Base-by-base conservation (phyloP, 192 early-diverging fungal species). In the Globomyces pollinis-pini region DNA sequence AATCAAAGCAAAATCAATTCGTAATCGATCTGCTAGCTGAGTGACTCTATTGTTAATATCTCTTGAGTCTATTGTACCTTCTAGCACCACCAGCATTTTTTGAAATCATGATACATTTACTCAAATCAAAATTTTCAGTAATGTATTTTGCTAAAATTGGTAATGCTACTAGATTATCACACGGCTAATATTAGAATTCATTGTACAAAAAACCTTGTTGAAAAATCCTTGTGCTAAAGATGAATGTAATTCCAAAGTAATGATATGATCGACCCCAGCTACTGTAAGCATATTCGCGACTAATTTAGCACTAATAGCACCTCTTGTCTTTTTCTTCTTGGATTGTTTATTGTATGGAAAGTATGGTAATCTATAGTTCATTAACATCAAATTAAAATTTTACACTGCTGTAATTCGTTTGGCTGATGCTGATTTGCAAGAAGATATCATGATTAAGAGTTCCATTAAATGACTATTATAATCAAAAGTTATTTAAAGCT, bases 391-490 rank as follows among this genome's bases (percentile, higher is more conserved):
- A 39, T 39, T 1, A 2, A 62, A 31, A 34, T 29, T 3, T 50
- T 59, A 75, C 67, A 98, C 90, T 30, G 91, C 91, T 33, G 93
- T 93, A 69, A 99, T 91, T 57, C 91, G 83, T 69, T 86, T 81
- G 13, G 96, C 96, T 30, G 88, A 90, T 12, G 94, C 85, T 36
- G 88, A 85, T 67, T 86, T 87, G 65, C 93, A 95, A 21, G 96
- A 90, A 61, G 91, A 89, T 62, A 99, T 90, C 91, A 99, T 91
- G 50, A 99, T 93, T 38, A 99, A 74, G 47, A 94, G 81, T 76
- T 99, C 96, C 96, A 99, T 99, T 47, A 99, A 63, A 51, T 94
- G 88, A 61, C n/a, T n/a, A n/a, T n/a, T n/a, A n/a, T n/a, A n/a
- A n/a, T n/a, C n/a, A n/a, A n/a, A n/a, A n/a, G n/a, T n/a, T n/a